Evolutionary conservation across 1,284 basidiomycete species (phyloP).

Genomic region (Phellopilus nigrolimitatus): DNA sequence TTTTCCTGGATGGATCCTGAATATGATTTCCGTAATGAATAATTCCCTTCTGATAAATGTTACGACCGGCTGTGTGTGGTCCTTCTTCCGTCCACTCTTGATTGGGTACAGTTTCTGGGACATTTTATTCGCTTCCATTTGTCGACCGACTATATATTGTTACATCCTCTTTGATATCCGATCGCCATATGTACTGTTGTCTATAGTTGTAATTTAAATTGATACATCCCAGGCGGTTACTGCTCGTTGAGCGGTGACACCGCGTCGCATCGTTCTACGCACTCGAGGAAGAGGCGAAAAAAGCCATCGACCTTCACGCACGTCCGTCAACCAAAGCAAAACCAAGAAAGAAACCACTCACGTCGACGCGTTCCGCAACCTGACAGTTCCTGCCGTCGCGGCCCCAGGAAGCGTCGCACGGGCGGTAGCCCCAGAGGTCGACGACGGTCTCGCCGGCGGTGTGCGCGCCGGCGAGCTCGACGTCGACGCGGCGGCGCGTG

Average conservation of each 20-base stretch:
- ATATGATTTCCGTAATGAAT: neutral
- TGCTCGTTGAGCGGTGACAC: constrained; percentile 48
- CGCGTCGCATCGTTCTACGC: constrained; percentile 52
- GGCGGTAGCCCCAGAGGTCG: constrained; percentile 61
- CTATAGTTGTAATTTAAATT: neutral
- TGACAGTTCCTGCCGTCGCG: constrained; percentile 65
- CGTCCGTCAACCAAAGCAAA: neutral
- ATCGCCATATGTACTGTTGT: neutral
- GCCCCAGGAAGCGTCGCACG: constrained; percentile 62
- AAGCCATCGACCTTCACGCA: constrained; percentile 50
- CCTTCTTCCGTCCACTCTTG: no score
- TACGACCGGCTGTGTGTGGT: no score
- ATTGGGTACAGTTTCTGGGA: no score
- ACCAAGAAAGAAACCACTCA: constrained; percentile 31
- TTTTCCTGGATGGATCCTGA: constrained; percentile 65
- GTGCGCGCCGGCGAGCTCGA: constrained; percentile 61
- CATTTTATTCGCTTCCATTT: neutral
- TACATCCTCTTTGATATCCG: constrained; percentile 4
- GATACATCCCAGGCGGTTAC: neutral
- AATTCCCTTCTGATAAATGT: neutral
- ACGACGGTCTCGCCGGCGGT: constrained; percentile 73
- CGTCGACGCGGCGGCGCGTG: constrained; percentile 66
- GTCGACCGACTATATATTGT: neutral
- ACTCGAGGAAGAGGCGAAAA: constrained; percentile 60
- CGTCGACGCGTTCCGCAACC: constrained; percentile 62